These are phyloP conservation scores for Serendipita sp. DNA, from an alignment of 768 basidiomycete species.

Conservation along the genomic window DNA sequence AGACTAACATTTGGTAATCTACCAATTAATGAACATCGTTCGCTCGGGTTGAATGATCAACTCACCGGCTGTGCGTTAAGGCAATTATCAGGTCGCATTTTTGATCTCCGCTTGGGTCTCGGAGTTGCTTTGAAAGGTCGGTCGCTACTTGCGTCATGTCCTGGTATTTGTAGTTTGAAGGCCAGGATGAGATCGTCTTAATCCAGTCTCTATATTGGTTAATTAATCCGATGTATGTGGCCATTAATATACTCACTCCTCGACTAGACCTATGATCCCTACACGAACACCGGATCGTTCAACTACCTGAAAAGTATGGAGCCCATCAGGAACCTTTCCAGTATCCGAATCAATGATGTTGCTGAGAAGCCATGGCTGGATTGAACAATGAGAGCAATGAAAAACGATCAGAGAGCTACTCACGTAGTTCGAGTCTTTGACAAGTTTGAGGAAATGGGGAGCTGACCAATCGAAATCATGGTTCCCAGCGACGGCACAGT, in stretches of 20 bases:
- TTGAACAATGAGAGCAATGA: too few species aligned
- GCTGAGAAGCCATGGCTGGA: slow-evolving; percentile 83
- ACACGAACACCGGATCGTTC: slow-evolving; percentile 56
- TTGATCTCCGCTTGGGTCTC: slow-evolving; percentile 52
- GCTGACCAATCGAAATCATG: slow-evolving; percentile 85
- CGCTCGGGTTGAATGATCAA: neutral
- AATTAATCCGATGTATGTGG: neutral
- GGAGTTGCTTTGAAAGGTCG: slow-evolving; percentile 56
- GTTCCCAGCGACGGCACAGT: slow-evolving; percentile 72
- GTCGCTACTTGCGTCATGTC: slow-evolving; percentile 59
- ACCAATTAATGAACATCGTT: too few species aligned
- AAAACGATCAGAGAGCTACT: too few species aligned
- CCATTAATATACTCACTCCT: slow-evolving; percentile 37
- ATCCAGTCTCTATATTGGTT: slow-evolving; percentile 62
- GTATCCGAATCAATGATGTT: slow-evolving; percentile 67
- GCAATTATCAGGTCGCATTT: slow-evolving; percentile 74
- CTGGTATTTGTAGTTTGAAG: slow-evolving; percentile 55
- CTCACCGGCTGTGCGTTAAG: slow-evolving; percentile 65
- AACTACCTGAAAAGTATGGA: slow-evolving; percentile 48
- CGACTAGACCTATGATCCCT: slow-evolving; percentile 76
- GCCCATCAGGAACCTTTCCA: slow-evolving; percentile 39
- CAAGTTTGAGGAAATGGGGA: slow-evolving; percentile 31
- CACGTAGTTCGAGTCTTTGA: slow-evolving; percentile 62
- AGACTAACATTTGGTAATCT: slow-evolving; percentile 20
- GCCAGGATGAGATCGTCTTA: slow-evolving; percentile 75